Evolutionary conservation across 768 basidiomycete genomes (phyloP).

Genomic region (Phaeotremella skinneri): DNA sequence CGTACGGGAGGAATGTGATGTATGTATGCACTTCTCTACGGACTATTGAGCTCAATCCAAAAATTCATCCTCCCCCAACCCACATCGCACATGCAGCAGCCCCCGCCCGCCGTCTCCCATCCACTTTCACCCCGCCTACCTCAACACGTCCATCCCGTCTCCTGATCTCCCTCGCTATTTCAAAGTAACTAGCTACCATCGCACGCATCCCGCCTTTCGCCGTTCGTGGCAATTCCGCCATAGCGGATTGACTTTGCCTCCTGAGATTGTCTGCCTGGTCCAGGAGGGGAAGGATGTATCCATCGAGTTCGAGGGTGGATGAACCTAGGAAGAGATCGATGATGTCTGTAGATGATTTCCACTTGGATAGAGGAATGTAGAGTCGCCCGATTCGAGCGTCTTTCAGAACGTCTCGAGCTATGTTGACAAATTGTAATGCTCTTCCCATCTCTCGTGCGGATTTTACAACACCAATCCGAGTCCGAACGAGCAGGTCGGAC

Average conservation of each 20-base stretch:
- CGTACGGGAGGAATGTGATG: no score
- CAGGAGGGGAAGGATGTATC: constrained; percentile 40
- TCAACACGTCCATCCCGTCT: constrained; percentile 24
- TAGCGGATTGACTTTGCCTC: constrained; percentile 21
- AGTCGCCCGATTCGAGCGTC: constrained; percentile 46
- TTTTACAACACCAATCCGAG: constrained; percentile 1
- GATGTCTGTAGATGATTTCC: constrained; percentile 12
- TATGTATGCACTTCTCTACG: no score
- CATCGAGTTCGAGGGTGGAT: constrained; percentile 11
- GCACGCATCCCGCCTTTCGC: constrained; percentile 49
- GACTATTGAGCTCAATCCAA: no score
- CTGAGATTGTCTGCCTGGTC: constrained; percentile 40
- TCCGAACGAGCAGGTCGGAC: neutral
- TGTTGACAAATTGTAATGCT: constrained; percentile 54
- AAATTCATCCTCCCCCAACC: constrained; percentile 6
- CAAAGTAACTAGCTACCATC: constrained; percentile 51
- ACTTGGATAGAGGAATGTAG: constrained; percentile 49
- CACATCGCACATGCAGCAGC: constrained; percentile 40
- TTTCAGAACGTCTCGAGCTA: constrained; percentile 51
- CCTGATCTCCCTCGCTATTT: constrained; percentile 47
- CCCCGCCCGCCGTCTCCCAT: constrained; percentile 23
- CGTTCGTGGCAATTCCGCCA: constrained; percentile 35
- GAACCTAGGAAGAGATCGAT: constrained; percentile 23
- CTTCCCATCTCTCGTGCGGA: constrained; percentile 50
- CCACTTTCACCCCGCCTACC: constrained; percentile 36